Conservation (phyloP, 306 rosid genomes). For the Rosa multiflora region DNA sequence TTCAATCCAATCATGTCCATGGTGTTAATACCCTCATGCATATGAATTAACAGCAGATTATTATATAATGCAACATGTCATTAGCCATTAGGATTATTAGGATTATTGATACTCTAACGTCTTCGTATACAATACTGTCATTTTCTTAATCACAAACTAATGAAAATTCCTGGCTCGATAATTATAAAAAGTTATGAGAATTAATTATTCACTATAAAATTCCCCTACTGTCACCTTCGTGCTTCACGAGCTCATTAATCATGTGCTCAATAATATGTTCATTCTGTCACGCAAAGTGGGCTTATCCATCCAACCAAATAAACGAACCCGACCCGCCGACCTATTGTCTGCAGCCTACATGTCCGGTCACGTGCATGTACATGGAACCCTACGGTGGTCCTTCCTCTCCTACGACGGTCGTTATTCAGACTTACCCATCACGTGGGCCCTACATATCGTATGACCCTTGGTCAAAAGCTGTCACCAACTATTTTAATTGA, state of each 20-base stretch:
- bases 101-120: too few species aligned
- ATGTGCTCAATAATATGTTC: neutral
- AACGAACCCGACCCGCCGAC: constrained; percentile 34
- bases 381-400: neutral
- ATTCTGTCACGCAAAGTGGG: constrained; percentile 23
- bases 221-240: too few species aligned
- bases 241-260: neutral
- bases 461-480: neutral
- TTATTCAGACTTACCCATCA: neutral
- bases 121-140: too few species aligned
- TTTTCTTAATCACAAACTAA: too few species aligned
- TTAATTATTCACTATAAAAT: too few species aligned
- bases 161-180: too few species aligned
- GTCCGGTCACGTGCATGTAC: neutral
- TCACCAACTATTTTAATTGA: neutral
- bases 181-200: too few species aligned
- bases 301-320: neutral
- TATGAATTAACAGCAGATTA: too few species aligned
- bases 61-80: too few species aligned
- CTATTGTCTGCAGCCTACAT: constrained; percentile 16
- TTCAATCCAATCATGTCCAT: neutral
- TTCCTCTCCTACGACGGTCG: neutral
- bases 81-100: too few species aligned
- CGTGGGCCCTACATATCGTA: neutral
- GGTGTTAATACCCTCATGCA: neutral